Conservation (phyloP, 78 protist species). For the Creolimax fragrantissima region DNA sequence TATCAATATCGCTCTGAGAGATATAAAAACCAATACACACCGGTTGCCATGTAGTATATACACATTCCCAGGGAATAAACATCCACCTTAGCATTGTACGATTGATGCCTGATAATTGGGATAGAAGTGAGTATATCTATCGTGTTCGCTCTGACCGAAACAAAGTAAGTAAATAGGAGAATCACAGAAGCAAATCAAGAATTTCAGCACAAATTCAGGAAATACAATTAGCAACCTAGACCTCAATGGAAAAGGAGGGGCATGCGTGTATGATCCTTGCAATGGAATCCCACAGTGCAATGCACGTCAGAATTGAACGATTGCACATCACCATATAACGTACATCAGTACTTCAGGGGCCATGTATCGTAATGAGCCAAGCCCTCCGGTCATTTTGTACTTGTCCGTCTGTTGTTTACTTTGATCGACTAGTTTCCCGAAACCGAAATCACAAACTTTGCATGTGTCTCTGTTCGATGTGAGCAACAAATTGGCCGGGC, state of each 20-base stretch:
- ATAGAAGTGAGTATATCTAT: too few species aligned
- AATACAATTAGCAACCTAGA: too few species aligned
- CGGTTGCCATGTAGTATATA: constrained; percentile 21
- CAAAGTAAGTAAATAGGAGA: too few species aligned
- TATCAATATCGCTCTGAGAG: too few species aligned
- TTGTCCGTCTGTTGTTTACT: neutral
- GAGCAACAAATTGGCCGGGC: constrained; percentile 70
- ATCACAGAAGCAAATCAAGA: too few species aligned
- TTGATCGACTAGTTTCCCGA: neutral
- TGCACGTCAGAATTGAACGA: too few species aligned
- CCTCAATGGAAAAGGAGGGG: too few species aligned
- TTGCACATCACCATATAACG: too few species aligned
- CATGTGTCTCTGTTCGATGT: constrained; percentile 49
- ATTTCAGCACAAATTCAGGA: too few species aligned
- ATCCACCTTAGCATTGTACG: constrained; percentile 17
- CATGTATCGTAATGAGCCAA: constrained; percentile 26
- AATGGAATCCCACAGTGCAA: too few species aligned
- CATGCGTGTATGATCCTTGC: too few species aligned
- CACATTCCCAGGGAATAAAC: constrained; percentile 27
- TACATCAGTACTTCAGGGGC: constrained; percentile 7
- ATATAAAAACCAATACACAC: neutral
- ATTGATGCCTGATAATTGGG: neutral
- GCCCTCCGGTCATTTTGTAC: neutral
- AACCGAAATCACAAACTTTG: constrained; percentile 8
- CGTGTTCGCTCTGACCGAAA: too few species aligned